Conservation (phyloP, 306 rosid species). For the Begonia masoniana region DNA sequence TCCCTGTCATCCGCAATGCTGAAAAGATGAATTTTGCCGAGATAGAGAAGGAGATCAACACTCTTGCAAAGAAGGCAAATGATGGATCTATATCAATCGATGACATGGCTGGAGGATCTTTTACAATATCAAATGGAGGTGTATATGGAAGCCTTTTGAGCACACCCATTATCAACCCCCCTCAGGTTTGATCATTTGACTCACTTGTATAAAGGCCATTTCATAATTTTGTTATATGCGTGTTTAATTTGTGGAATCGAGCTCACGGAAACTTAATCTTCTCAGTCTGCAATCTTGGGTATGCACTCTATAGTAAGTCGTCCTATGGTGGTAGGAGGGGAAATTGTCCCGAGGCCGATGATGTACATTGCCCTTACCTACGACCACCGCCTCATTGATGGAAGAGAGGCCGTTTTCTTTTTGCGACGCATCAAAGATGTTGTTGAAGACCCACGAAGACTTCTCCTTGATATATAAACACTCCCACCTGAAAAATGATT, state of each 20-base stretch:
- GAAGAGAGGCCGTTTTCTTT: constrained; percentile 87
- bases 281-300: constrained; percentile 75
- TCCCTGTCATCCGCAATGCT: constrained; percentile 68
- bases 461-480: constrained; percentile 56
- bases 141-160: constrained; percentile 81
- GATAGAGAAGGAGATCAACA: constrained; percentile 69
- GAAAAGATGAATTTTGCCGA: constrained; percentile 65
- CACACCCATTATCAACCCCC: constrained; percentile 81
- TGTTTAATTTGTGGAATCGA: too few relatives aligned
- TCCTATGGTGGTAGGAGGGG: constrained; percentile 60
- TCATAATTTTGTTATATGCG: neutral
- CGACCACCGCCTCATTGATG: constrained; percentile 74
- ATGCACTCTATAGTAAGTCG: constrained; percentile 79
- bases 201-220: neutral
- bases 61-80: constrained; percentile 67
- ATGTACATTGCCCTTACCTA: constrained; percentile 77
- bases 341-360: constrained; percentile 61
- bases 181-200: constrained; percentile 36
- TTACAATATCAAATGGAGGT: constrained; percentile 81
- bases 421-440: constrained; percentile 67
- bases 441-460: constrained; percentile 71
- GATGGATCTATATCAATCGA: constrained; percentile 64
- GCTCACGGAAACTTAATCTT: neutral
- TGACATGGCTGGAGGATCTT: constrained; percentile 85
- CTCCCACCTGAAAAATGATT: neutral